These are phyloP conservation scores for Millerozyma miso DNA, from an alignment of 805 yeast genomes.

Conservation along the genomic window DNA sequence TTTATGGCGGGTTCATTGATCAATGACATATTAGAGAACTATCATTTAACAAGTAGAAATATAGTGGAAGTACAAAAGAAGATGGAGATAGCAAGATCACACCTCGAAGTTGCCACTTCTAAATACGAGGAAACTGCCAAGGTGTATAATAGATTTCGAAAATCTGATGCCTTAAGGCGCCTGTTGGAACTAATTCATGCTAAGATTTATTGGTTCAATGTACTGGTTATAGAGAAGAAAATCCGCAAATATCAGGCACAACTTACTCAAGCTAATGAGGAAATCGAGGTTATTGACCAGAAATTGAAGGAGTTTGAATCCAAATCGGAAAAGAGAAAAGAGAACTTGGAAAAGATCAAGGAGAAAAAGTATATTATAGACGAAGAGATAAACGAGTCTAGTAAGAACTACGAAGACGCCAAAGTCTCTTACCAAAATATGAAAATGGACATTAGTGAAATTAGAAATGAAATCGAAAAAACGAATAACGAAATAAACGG, in stretches of 20 bases:
- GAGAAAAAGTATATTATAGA: slow-evolving; percentile 2
- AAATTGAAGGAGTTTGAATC: slow-evolving; percentile 4
- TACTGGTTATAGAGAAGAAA: slow-evolving; percentile 23
- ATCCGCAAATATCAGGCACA: slow-evolving; percentile 12
- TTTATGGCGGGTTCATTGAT: slow-evolving; percentile 80
- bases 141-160: slow-evolving; percentile 30
- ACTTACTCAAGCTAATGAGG: slow-evolving; percentile 15
- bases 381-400: slow-evolving; percentile 5
- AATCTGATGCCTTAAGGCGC: slow-evolving; percentile 30
- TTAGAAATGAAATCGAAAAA: slow-evolving; percentile 18
- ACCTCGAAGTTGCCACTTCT: slow-evolving; percentile 20
- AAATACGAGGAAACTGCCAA: slow-evolving; percentile 25
- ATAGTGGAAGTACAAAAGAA: slow-evolving; percentile 26
- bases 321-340: neutral
- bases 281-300: slow-evolving; percentile 13
- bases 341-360: slow-evolving; percentile 6
- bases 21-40: slow-evolving; percentile 58
- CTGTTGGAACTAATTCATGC: slow-evolving; percentile 34
- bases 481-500: slow-evolving; percentile 16
- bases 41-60: slow-evolving; percentile 28
- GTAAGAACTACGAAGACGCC: slow-evolving; percentile 5
- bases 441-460: slow-evolving; percentile 11
- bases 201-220: slow-evolving; percentile 41
- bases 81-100: slow-evolving; percentile 20
- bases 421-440: slow-evolving; percentile 14